Evolutionary conservation across 208 protist genomes (phyloP), one percentile per base, ranked within the genome.

Genomic region (Phytomonas francai): DNA sequence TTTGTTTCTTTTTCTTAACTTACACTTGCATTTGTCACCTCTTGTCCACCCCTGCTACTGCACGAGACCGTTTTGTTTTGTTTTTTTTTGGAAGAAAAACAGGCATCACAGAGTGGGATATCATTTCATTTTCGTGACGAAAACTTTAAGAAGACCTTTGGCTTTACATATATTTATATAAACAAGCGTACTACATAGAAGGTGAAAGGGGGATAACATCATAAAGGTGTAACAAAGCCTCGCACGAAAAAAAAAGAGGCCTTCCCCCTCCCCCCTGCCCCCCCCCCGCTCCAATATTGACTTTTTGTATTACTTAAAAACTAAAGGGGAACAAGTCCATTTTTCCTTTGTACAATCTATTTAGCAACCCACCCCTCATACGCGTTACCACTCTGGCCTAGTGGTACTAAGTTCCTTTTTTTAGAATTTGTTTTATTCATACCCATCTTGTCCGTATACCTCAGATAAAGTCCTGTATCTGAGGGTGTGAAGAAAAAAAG

Each of bases 11-110:
- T 49, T 49, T 12, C 39, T 49, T 6, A 22, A 65, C 74, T 62
- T 11, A 22, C n/a, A 39, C 36, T 65, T 27, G 14, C 36, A 56
- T 56, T 22, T 62, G 56, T 63, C 61, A 66, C 58, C 64, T 63
- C 30, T 25, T 66, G 25, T 64, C 3, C 39, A 49, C 12, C 39
- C 6, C 39, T 12, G 14, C 39, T 49, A 12, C 39, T 49, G 39
- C 39, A 49, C 39, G 39, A 6, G 4, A 49, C 39, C 16, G 39
- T 49, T 49, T 49, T 49, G 39, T 19, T 42, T 65, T 31, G 29
- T 19, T 32, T 45, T 60, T 51, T 27, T 59, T 60, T 61, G 25
- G 14, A 27, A 56, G 25, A 25, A 54, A 65, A 36, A 34, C 25
- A 65, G 31, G 6, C 7, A 56, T 68, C 33, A 39, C 2, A 36